phyloP scores from a whole-genome alignment of 2,329 filamentous ascomycete genomes.

The Neurospora sp. region DNA sequence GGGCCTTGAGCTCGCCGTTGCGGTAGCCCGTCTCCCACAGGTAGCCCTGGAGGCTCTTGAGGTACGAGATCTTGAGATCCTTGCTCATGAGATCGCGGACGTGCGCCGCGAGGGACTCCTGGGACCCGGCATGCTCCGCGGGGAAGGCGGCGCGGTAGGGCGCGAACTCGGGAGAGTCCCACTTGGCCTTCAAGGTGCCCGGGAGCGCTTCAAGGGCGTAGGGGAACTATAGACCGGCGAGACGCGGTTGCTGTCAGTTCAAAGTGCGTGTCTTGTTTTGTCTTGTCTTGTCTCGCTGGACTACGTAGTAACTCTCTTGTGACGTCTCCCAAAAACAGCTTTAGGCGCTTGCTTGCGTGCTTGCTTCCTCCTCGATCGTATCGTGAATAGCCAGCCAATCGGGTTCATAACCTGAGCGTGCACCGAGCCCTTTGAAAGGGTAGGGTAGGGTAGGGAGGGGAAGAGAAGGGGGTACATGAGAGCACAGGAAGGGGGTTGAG shows the following conservation, averaged over 20 bases:
- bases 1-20: conserved; percentile 58
- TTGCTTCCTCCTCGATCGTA: neutral
- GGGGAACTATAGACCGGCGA: conserved; percentile 50
- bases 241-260: neutral
- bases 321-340: neutral
- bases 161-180: conserved; percentile 55
- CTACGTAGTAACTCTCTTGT: neutral
- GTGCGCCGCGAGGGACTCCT: conserved; percentile 53
- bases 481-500: neutral
- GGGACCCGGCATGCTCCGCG: conserved; percentile 47
- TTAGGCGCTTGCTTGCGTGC: neutral
- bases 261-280: neutral
- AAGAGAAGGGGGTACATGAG: neutral
- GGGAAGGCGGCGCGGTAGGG: conserved; percentile 66
- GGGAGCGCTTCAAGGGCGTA: conserved; percentile 63
- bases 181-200: conserved; percentile 52
- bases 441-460: neutral
- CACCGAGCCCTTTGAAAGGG: neutral
- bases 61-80: conserved; percentile 67
- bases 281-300: neutral
- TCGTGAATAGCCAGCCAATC: neutral
- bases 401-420: neutral
- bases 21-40: conserved; percentile 69
- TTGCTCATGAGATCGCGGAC: conserved; percentile 59
- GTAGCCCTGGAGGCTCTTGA: conserved; percentile 72